Conservation (phyloP, 2,329 filamentous ascomycete genomes). For the Stylonectria norvegica region DNA sequence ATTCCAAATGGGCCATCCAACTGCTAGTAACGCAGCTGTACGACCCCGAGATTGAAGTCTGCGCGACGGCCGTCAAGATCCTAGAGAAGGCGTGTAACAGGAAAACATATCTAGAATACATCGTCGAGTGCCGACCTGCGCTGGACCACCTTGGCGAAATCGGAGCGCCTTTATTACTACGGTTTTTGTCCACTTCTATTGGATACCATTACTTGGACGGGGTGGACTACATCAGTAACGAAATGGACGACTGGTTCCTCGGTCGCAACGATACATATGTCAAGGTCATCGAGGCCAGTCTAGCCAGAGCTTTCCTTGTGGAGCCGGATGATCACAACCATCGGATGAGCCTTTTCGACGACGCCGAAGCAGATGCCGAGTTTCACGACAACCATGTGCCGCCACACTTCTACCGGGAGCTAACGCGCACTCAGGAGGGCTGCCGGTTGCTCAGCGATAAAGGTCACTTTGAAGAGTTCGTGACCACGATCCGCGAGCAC, state of each 20-base stretch:
- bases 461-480: slow-evolving; percentile 94
- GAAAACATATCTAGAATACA: slow-evolving; percentile 86
- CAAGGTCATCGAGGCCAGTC: slow-evolving; percentile 87
- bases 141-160: slow-evolving; percentile 96
- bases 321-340: slow-evolving; percentile 56
- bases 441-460: slow-evolving; percentile 88
- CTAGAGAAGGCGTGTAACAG: slow-evolving; percentile 96
- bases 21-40: slow-evolving; percentile 97
- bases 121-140: slow-evolving; percentile 91
- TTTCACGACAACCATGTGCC: slow-evolving; percentile 69
- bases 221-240: slow-evolving; percentile 96
- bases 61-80: slow-evolving; percentile 93
- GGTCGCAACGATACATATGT: slow-evolving; percentile 97
- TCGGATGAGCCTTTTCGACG: slow-evolving; percentile 57
- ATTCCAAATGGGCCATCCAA: slow-evolving; percentile 94
- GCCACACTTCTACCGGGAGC: slow-evolving; percentile 96
- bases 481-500: slow-evolving; percentile 80
- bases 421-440: slow-evolving; percentile 88
- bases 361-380: slow-evolving; percentile 53
- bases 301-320: slow-evolving; percentile 79
- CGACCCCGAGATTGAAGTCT: slow-evolving; percentile 94
- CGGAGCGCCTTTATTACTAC: slow-evolving; percentile 83
- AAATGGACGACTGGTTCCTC: slow-evolving; percentile 99
- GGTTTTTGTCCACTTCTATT: slow-evolving; percentile 92
- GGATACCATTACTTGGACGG: slow-evolving; percentile 97